Conservation (phyloP, 2,329 filamentous ascomycete species). For the Aspergillus quadrilineatus region DNA sequence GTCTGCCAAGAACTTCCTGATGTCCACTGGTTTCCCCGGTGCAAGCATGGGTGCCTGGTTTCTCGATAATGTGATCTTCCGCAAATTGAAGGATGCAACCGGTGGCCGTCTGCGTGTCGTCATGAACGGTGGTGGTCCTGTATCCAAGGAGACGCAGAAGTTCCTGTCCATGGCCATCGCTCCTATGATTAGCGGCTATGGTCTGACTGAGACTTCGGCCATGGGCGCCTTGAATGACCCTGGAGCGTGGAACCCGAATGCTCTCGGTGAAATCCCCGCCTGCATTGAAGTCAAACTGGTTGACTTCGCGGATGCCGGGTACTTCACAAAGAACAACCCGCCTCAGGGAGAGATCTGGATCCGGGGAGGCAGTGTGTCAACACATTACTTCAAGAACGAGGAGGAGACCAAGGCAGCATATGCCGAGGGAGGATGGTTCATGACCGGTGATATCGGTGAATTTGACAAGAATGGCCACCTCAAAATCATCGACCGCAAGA, state of each 20-base stretch:
- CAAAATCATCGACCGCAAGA: slow-evolving; percentile 90
- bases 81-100: slow-evolving; percentile 84
- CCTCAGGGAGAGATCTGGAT: slow-evolving; percentile 94
- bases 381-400: slow-evolving; percentile 79
- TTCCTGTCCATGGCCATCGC: slow-evolving; percentile 92
- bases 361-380: slow-evolving; percentile 71
- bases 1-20: slow-evolving; percentile 61
- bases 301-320: slow-evolving; percentile 84
- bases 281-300: slow-evolving; percentile 88
- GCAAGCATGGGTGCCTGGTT: slow-evolving; percentile 57
- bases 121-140: slow-evolving; percentile 90
- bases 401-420: slow-evolving; percentile 78
- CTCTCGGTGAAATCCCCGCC: slow-evolving; percentile 75
- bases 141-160: slow-evolving; percentile 80
- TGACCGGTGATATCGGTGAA: slow-evolving; percentile 92
- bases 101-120: slow-evolving; percentile 85
- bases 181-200: slow-evolving; percentile 93
- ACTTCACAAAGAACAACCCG: slow-evolving; percentile 69
- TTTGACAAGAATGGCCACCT: slow-evolving; percentile 78
- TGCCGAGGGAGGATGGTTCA: slow-evolving; percentile 90
- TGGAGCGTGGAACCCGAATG: slow-evolving; percentile 73
- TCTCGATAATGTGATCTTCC: slow-evolving; percentile 83
- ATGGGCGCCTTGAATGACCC: slow-evolving; percentile 63
- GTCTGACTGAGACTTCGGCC: slow-evolving; percentile 87
- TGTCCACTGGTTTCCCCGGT: slow-evolving; percentile 53